Evolutionary conservation across 257 asterid genomes (phyloP), one percentile per base, ranked within the genome.

Genomic region (Cynanchum wilfordii): DNA sequence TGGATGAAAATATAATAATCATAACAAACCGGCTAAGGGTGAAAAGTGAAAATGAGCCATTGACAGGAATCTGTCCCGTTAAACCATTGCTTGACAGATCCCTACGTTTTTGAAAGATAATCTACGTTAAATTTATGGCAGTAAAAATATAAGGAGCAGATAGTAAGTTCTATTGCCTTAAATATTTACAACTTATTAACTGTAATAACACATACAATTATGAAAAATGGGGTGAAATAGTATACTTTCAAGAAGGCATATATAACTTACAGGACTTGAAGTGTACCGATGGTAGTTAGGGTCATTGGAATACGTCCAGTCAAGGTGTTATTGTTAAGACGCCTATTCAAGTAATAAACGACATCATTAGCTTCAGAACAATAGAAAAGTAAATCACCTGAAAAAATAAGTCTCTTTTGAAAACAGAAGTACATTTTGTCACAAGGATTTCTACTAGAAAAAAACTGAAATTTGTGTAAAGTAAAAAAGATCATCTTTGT

Each of bases 241-340:
- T 24, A 52, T 19, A 42, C 25, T 20, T 11, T 7, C 20, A 45
- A 22, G 50, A 5, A 25, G n/a, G 50, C 49, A 40, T 25, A 52
- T 0, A 54, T 74, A 56, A 76, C 99, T 77, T 87, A 95, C 99
- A 95, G 99, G 84, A 95, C 99, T 95, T 95, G 99, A 86, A 95
- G 99, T 17, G 97, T 72, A 20, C 0, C 0, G 57, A 95, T 76
- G 47, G 79, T 86, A 30, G 98, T 95, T 71, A 95, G 86, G 54
- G 89, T 64, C 69, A 20, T 0, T 33, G 99, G 98, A 73, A 95
- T 95, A n/a, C n/a, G 67, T 76, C 91, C 99, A 51, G 10, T 83
- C 90, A 95, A 82, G 67, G 72, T 78, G 88, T 95, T 95, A 78
- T 95, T 95, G 87, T 95, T 95, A 71, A 95, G 97, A 92, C 99